Base-by-base conservation (phyloP, 164 flowering plant species). In the Tinospora cordifolia region DNA sequence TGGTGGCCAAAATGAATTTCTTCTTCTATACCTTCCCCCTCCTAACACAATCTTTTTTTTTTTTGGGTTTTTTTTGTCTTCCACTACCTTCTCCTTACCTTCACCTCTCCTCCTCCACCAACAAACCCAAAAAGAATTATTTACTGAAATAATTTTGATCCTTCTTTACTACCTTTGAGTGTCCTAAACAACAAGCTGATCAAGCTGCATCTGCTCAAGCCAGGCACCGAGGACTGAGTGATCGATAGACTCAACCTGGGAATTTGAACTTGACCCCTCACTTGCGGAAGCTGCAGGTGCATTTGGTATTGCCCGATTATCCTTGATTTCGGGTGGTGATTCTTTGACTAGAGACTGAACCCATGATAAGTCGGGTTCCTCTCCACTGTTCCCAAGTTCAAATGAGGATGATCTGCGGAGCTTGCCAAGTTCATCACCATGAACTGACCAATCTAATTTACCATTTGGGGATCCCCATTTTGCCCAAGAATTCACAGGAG, bases 361-460 rank as follows among this genome's bases (percentile, higher is more conserved):
- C 97, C 98, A 93, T 3, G 97, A 87, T 17, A 91, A 66, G 79
- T 93, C 97, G n/a, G 97, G 98, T 79, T 90, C 96, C 51, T 91
- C 97, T 4, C 85, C 66, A 54, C 34, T 86, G 51, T 82, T 85
- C 63, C 77, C 79, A 0, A 79, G 85, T 65, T 81, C 79, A 82
- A 87, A 92, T 39, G 87, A 90, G n/a, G 86, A 76, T n/a, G 96
- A 86, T 65, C 88, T 82, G 40, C 80, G 73, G 17, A 86, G 82
- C 77, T 66, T 80, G 66, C 89, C 90, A 36, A 84, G 46, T 41
- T 88, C 97, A 39, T 86, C 88, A 11, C 84, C 70, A 54, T 79
- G 78, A 21, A 83, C 83, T 0, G 85, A 83, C 98, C 97, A 91
- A 73, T 91, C 96, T 0, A 84, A 74, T 74, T 80, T 87, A 12